Base-by-base conservation (phyloP, 2,329 filamentous ascomycete species). In the Aureobasidium sp. region DNA sequence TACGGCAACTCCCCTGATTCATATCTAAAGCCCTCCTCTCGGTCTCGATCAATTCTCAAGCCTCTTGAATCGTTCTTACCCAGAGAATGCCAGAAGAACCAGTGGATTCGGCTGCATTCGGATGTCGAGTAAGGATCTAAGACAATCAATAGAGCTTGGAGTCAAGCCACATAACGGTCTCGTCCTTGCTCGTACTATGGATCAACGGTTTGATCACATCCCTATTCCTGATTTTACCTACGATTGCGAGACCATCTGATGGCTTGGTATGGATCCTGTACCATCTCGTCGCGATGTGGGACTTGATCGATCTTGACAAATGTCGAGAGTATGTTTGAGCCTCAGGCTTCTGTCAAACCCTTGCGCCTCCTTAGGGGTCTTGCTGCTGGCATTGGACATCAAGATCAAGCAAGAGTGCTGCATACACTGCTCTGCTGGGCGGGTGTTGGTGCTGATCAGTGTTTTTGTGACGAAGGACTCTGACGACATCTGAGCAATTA, bases 101-200 rank as follows among this genome's bases (percentile, higher is more conserved):
- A 41, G n/a, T 27, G 34, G 36, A 29, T 39, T 15, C 51, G 51
- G 51, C 51, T 41, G 10, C 12, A 53, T 53, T 56, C 52, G 37
- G 52, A 43, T 56, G 43, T 59, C 55, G 55, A 59, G 55, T 59
- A 59, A 59, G 41, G 41, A 59, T 46, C 29, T 47, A 37, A 59
- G 55, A 59, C 55, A 59, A 47, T 37, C 43, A 43, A 59, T 59
- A 59, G 20, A 7, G 29, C 41, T 47, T 37, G 55, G 39, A 47
- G 55, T 59, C 55, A 59, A 56, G 55, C 55, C 55, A 59, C 55
- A 59, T 20, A 59, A 59, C 41, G 55, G 55, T 37, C 55, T 59
- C 29, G 55, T 59, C 37, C 43, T 37, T 17, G n/a, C 12, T 56
- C 27, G 26, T 32, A 7, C 26, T 34, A 20, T 34, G 9, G 37